Percentiles rank a stretch among this genome's conserved stretches.
Conservation (phyloP, 129 eudicot species). For the Glebionis coronaria region DNA sequence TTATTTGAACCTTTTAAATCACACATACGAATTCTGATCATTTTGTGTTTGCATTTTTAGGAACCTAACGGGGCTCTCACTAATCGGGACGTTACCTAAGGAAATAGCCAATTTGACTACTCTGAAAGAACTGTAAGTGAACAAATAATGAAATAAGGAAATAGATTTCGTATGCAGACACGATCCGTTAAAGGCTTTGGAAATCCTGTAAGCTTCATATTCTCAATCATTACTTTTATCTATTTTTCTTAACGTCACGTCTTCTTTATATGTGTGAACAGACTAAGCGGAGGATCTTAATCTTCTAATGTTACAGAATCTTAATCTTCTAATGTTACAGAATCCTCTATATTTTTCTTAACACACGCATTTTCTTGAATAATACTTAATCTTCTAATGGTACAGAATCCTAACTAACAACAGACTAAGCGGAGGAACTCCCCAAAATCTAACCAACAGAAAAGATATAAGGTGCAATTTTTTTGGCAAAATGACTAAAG, state of each 20-base stretch:
- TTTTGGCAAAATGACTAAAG: too few species aligned
- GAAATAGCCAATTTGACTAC: slow-evolving; percentile 51
- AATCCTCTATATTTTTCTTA: too few species aligned
- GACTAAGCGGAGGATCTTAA: slow-evolving; percentile 37
- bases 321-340: too few species aligned
- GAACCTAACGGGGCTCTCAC: slow-evolving; percentile 70
- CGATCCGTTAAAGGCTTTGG: slow-evolving; percentile 38
- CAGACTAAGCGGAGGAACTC: slow-evolving; percentile 42
- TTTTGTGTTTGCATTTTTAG: slow-evolving; percentile 33
- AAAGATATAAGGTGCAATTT: slow-evolving; percentile 26
- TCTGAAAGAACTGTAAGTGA: slow-evolving; percentile 56
- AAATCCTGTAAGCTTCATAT: slow-evolving; percentile 57
- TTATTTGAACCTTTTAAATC: neutral
- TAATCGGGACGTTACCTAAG: too few species aligned
- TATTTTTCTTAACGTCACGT: neutral
- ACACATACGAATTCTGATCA: neutral
- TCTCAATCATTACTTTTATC: neutral
- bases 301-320: neutral
- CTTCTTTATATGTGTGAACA: slow-evolving; percentile 16
- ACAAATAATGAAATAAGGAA: too few species aligned
- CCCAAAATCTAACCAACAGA: slow-evolving; percentile 40
- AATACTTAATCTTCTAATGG: too few species aligned
- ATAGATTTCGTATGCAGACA: too few species aligned
- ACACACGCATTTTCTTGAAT: too few species aligned
- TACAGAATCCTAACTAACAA: slow-evolving; percentile 66